Evolutionary conservation across 331 rosid species (phyloP), one percentile per base, ranked within the genome.

Genomic region (Pyracantha coccinea): DNA sequence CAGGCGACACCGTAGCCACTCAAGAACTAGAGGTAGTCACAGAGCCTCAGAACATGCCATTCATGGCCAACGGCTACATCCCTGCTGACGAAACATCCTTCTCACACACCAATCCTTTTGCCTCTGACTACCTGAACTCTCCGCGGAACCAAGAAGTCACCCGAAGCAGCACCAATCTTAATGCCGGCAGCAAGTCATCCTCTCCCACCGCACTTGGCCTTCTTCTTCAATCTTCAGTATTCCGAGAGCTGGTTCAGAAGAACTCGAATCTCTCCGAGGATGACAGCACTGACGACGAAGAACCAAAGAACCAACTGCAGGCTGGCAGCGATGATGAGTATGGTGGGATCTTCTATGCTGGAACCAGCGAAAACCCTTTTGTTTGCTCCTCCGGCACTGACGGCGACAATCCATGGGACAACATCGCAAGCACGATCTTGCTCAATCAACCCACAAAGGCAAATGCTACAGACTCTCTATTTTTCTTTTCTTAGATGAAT

Each of bases 171-270:
- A 63, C 21, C 44, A 72, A 77, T 21, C 60, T 74, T n/a, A 79
- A 29, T 72, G 12, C 82, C 3, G 52, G 76, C 69, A 77, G 53
- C 10, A 89, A 82, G 83, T 83, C 96, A 28, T 76, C 95, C 25
- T 86, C 97, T 59, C 90, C 96, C 7, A 82, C 89, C 1, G 93
- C 98, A 0, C 93, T 93, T 20, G 87, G 88, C 73, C 89, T 91
- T 64, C 93, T 93, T 19, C 85, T 91, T 5, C 88, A 86, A n/a
- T 91, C 97, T 25, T 91, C 96, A 0, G 27, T 91, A 38, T 89
- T 87, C 69, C 80, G 84, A 78, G 89, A 91, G 53, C 73, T 93
- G 54, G 92, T 91, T 27, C 83, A 89, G 80, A 91, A 81, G 86
- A 89, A 91, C 82, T 87, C 88, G 0, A 84, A 75, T 54, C 72